These are phyloP conservation scores for Pyrrhoderma lamaoense DNA, from an alignment of 1,284 basidiomycete genomes.

Conservation along the genomic window DNA sequence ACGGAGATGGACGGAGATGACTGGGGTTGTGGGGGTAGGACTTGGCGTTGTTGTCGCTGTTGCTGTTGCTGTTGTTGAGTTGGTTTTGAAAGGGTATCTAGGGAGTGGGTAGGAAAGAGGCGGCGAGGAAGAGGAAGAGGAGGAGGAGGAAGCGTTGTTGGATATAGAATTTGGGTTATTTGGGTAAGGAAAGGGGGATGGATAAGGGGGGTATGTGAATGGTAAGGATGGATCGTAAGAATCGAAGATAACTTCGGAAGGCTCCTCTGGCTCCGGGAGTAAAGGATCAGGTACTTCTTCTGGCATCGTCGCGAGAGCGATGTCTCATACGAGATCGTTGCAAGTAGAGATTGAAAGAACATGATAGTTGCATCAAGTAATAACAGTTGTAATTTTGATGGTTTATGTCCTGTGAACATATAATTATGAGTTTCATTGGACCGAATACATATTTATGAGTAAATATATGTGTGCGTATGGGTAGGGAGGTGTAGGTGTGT, in stretches of 20 bases:
- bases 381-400: conserved; percentile 56
- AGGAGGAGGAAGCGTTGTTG: conserved; percentile 23
- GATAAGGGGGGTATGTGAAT: conserved; percentile 15
- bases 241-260: background rate
- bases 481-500: too few species aligned
- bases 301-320: conserved; percentile 29
- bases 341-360: conserved; percentile 53
- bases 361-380: conserved; percentile 60
- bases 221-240: background rate
- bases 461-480: too few species aligned
- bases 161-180: conserved; percentile 3
- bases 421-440: too few species aligned
- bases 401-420: conserved; percentile 39
- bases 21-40: conserved; percentile 26
- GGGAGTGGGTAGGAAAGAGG: conserved; percentile 19
- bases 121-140: conserved; percentile 24
- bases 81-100: conserved; percentile 8
- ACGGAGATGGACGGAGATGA: conserved; percentile 53
- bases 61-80: conserved; percentile 20
- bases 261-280: conserved; percentile 3
- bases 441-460: too few species aligned
- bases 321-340: conserved; percentile 60
- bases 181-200: conserved; percentile 23
- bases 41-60: too few species aligned
- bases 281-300: conserved; percentile 28